Percentiles rank a stretch among this genome's conserved stretches.
Evolutionary conservation across 139 green algal species (phyloP).

Genomic region (Ettlia oleoabundans): DNA sequence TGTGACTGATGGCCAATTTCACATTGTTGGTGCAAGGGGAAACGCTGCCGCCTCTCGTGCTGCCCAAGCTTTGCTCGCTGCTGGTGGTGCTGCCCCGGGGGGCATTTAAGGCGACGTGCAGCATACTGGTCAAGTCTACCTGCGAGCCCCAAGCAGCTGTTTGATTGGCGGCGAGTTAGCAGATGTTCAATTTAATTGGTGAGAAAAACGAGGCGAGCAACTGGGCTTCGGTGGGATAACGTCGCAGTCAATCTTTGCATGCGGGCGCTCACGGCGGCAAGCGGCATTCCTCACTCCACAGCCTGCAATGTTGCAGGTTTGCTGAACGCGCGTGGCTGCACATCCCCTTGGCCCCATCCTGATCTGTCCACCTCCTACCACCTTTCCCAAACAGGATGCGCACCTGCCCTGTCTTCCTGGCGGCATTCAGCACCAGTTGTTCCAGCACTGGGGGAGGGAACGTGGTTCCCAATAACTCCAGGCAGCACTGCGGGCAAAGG

Average conservation of each 20-base stretch:
- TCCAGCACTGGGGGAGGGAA: slow-evolving; percentile 39
- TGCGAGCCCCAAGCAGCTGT: neutral
- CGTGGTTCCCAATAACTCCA: slow-evolving; percentile 32
- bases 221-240: too few relatives aligned
- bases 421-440: slow-evolving; percentile 32
- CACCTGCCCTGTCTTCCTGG: slow-evolving; percentile 6
- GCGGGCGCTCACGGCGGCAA: too few relatives aligned
- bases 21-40: too few relatives aligned
- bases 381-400: neutral
- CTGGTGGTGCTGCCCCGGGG: neutral
- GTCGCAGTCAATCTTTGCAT: too few relatives aligned
- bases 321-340: too few relatives aligned
- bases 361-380: too few relatives aligned
- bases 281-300: too few relatives aligned
- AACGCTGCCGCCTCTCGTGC: neutral
- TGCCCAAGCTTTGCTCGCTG: neutral
- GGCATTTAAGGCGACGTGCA: neutral
- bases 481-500: too few relatives aligned
- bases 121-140: neutral
- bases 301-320: too few relatives aligned
- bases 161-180: neutral
- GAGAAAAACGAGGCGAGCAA: too few relatives aligned
- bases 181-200: too few relatives aligned
- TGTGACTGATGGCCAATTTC: neutral
- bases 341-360: too few relatives aligned